Base-by-base conservation (phyloP, 2,329 filamentous ascomycete genomes). In the Trichophyton simii region DNA sequence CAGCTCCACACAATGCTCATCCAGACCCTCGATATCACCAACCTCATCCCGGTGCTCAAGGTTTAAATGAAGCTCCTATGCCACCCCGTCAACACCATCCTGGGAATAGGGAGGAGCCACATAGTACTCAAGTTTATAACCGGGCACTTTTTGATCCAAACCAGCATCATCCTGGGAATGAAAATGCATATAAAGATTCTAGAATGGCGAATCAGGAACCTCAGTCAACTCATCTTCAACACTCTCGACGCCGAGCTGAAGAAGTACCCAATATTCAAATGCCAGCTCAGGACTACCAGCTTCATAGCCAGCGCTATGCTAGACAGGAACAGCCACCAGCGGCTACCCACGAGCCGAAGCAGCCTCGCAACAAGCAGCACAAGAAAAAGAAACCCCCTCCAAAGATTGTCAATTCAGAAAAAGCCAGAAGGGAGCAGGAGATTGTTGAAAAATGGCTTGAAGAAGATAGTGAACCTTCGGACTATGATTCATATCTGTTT, bases 401-500 rank as follows among this genome's bases (percentile, higher is more conserved):
- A 1, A 62, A 65, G 59, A 63, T 67, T 34, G 60, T 65, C 13
- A 61, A 62, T 20, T 46, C 61, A 8, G 59, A 63, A 22, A 65
- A 59, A 28, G 48, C 38, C 3, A 31, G 58, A 7, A 61, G 63
- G 3, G 46, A 66, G 11, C 60, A 58, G n/a, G 28, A 31, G 42
- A 48, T 57, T 11, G 57, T 60, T 31, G 52, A 65, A n/a, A 58
- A 55, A 34, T 68, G 60, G 64, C 58, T 62, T 44, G 66, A 66
- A 3, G 65, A 65, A 18, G 65, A 62, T 2, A 67, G 65, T 60
- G 72, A 69, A 44, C 63, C 67, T 25, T 69, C 66, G n/a, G 69
- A 72, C 31, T 69, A 71, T 18, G 68, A 70, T 18, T 70, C 69
- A 0, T 61, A 65, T 42, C 59, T 69, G 6, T 69, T 69, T 44